phyloP scores from a whole-genome alignment of 495 filamentous ascomycete species.

The Viridothelium virens region DNA sequence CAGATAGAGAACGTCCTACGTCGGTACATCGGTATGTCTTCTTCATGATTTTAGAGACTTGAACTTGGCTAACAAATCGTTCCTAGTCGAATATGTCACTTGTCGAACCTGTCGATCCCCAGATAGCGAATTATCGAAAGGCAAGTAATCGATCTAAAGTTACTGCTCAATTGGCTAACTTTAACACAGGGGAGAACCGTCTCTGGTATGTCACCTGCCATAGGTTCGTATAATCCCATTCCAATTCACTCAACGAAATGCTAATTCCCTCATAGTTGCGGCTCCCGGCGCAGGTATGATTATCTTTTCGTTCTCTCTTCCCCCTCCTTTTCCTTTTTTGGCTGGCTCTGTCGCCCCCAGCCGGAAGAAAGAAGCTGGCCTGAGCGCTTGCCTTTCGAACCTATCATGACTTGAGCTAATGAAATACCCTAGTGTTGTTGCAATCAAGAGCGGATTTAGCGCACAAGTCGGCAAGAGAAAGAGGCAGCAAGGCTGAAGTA shows the following conservation, averaged over 20 bases:
- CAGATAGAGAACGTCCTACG: constrained; percentile 93
- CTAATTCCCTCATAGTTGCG: too few species aligned
- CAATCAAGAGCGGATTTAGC: constrained; percentile 99
- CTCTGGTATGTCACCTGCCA: constrained; percentile 76
- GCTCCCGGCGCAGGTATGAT: too few species aligned
- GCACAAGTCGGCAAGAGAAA: constrained; percentile 95
- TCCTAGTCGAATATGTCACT: constrained; percentile 87
- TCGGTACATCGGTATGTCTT: constrained; percentile 80
- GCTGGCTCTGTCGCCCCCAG: too few species aligned
- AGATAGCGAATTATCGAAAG: constrained; percentile 94
- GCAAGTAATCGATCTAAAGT: too few species aligned
- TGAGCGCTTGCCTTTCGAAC: too few species aligned
- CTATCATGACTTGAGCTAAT: too few species aligned
- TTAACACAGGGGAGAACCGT: constrained; percentile 67
- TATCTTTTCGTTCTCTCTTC: too few species aligned
- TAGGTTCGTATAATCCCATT: constrained; percentile 61
- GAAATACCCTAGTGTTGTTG: constrained; percentile 24
- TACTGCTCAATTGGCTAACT: too few species aligned
- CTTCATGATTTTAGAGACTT: neutral
- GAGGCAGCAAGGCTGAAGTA: constrained; percentile 48
- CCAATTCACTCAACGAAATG: too few species aligned
- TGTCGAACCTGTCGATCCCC: constrained; percentile 95
- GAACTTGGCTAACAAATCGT: constrained; percentile 12
- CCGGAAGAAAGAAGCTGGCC: too few species aligned
- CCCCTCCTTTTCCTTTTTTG: too few species aligned